Base-by-base conservation (phyloP, 345 rosid species). In the Ceriops decandra region DNA sequence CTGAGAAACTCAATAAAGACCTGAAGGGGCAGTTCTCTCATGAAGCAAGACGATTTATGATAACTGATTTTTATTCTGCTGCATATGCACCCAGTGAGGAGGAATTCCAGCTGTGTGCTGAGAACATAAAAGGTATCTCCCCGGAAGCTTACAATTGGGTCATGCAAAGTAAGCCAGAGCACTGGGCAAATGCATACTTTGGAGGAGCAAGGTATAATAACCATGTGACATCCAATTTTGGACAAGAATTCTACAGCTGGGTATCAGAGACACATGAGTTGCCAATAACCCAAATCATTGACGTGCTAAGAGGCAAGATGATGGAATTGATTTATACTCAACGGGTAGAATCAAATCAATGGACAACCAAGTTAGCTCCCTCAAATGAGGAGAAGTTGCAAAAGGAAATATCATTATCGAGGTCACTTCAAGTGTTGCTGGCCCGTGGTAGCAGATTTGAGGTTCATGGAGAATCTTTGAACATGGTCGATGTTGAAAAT, bases 221-320 rank as follows among this genome's bases (percentile, higher is more conserved):
- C 78, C 90, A 86, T 63, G 80, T 88, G 87, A 74, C 81, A 62
- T 86, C 97, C 32, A 87, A 80, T 71, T 87, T 91, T 36, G 98
- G 96, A 56, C 82, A 84, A 66, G 82, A 82, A 38, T 91, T 91
- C 76, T 93, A 91, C 69, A 81, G 90, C 71, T 93, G 98, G 98
- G 96, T 91, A 6, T 90, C 92, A 30, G 95, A 89, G 76, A 89
- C 89, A 5, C 90, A 85, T 24, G 98, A 93, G 76, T 77, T 89
- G 71, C 98, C 98, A n/a, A 87, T 93, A 62, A 89, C 96, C 11
- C 98, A 89, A 64, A 84, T 93, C 84, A 81, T 89, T 27, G 97
- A 93, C 57, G 74, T 80, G 28, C 74, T 93, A 47, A 78, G 96
- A 47, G 92, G 92, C 19, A 91, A 89, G 85, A 85, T 91, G 83